These are phyloP conservation scores for Neurospora pannonica DNA, from an alignment of 495 filamentous ascomycete species.

Conservation along the genomic window DNA sequence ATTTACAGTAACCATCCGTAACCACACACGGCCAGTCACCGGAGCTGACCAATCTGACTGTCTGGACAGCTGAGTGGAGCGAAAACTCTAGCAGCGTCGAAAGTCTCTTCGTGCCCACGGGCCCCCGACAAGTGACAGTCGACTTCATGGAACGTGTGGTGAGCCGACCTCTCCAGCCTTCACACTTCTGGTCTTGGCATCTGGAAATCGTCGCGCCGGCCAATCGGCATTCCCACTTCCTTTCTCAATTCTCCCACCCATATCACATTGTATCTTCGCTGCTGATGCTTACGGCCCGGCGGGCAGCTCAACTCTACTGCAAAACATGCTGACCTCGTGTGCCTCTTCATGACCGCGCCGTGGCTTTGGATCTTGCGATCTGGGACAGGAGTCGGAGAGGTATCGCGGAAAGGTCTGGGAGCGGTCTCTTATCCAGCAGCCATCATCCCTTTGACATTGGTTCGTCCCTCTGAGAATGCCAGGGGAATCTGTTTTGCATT, in stretches of 20 bases:
- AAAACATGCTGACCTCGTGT: not conserved
- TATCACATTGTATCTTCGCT: not conserved
- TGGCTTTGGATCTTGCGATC: not conserved
- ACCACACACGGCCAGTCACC: not conserved
- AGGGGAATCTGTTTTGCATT: not conserved
- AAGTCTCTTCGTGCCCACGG: not conserved
- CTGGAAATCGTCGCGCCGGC: not conserved
- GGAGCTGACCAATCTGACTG: not conserved
- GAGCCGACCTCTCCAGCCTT: not conserved
- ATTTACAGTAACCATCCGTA: not conserved
- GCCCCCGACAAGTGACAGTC: not conserved
- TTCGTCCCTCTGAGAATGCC: not conserved
- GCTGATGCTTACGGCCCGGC: not conserved
- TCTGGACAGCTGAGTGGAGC: not conserved
- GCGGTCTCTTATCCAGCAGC: not conserved
- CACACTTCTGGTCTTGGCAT: not conserved
- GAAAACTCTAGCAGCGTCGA: not conserved
- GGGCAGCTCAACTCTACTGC: not conserved
- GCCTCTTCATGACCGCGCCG: not conserved
- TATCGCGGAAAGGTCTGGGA: not conserved
- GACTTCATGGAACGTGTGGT: not conserved
- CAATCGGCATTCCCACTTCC: not conserved
- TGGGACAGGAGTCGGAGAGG: not conserved
- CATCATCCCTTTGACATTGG: not conserved
- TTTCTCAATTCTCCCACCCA: not conserved